These are phyloP conservation scores for Cinchona pubescens DNA, from an alignment of 257 asterid genomes.

Conservation along the genomic window DNA sequence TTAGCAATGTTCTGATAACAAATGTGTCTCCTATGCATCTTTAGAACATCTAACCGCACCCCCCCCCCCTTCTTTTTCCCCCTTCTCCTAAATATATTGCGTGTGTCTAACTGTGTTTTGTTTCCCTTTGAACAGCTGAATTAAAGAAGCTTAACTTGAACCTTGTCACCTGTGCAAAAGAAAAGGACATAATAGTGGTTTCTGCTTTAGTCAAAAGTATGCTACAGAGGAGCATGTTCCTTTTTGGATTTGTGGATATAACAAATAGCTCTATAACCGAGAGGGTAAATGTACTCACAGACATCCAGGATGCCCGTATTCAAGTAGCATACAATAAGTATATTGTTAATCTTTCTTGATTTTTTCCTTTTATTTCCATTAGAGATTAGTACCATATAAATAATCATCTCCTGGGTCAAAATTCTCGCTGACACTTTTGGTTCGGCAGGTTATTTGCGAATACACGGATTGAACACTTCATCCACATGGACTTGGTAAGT, in stretches of 20 bases:
- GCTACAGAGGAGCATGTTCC: slow-evolving; percentile 62
- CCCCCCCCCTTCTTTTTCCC: not conserved
- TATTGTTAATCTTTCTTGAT: slow-evolving; percentile 13
- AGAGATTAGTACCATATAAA: not conserved
- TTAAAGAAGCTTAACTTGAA: slow-evolving; percentile 51
- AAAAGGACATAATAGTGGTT: slow-evolving; percentile 40
- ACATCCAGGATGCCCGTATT: slow-evolving; percentile 56
- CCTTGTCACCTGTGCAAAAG: slow-evolving; percentile 56
- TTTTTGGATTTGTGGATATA: too few species aligned
- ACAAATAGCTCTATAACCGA: slow-evolving; percentile 60
- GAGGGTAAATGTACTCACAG: slow-evolving; percentile 65
- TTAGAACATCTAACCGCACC: not conserved
- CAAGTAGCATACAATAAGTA: slow-evolving; percentile 66
- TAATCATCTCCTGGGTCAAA: slow-evolving; percentile 7
- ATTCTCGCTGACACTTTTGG: slow-evolving; percentile 15
- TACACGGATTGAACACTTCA: slow-evolving; percentile 59
- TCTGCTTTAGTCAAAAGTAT: slow-evolving; percentile 57
- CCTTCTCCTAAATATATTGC: not conserved
- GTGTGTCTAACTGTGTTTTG: not conserved
- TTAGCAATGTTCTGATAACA: not conserved
- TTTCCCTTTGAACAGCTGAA: slow-evolving; percentile 46
- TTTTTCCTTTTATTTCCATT: not conserved
- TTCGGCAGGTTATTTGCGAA: slow-evolving; percentile 57
- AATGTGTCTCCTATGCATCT: not conserved
- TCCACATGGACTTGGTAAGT: slow-evolving; percentile 85